These are phyloP conservation scores for Talaromyces ruber DNA, from an alignment of 495 filamentous ascomycete species.

Conservation along the genomic window DNA sequence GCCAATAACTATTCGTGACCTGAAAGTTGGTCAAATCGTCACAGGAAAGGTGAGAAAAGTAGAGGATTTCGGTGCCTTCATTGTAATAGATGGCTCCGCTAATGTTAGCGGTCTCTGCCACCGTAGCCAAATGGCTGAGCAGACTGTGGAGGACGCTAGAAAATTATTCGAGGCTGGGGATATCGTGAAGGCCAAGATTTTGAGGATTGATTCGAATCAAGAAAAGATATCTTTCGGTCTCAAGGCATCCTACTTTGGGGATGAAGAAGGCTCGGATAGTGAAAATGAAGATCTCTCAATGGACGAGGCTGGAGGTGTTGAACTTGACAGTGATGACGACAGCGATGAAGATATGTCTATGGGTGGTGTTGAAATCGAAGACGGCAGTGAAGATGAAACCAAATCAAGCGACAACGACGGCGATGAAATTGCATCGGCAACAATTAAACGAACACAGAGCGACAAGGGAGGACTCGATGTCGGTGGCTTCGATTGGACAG, in stretches of 20 bases:
- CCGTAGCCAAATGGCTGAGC: conserved; percentile 79
- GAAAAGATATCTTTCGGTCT: conserved; percentile 78
- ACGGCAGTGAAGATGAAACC: conserved; percentile 32
- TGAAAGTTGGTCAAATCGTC: conserved; percentile 69
- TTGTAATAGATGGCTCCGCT: conserved; percentile 72
- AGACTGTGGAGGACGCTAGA: conserved; percentile 64
- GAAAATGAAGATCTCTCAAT: conserved; percentile 26
- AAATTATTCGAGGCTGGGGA: conserved; percentile 85
- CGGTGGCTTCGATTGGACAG: conserved; percentile 84
- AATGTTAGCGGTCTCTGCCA: conserved; percentile 93
- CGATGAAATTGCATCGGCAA: conserved; percentile 11
- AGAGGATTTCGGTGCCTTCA: conserved; percentile 89
- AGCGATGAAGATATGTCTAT: conserved; percentile 39
- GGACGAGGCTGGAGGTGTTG: conserved; percentile 23
- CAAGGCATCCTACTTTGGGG: conserved; percentile 83
- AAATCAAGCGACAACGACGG: conserved; percentile 32
- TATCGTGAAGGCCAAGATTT: conserved; percentile 77
- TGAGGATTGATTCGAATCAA: conserved; percentile 65
- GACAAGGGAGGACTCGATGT: conserved; percentile 55
- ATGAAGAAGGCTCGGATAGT: conserved; percentile 44
- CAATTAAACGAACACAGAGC: conserved; percentile 14
- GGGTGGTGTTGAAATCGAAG: conserved; percentile 44
- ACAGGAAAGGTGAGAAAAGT: conserved; percentile 89
- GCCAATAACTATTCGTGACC: conserved; percentile 56
- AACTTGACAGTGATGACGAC: conserved; percentile 30